These are phyloP conservation scores for Starmerella khaoyaiensis DNA, from an alignment of 805 yeast genomes.

Conservation along the genomic window DNA sequence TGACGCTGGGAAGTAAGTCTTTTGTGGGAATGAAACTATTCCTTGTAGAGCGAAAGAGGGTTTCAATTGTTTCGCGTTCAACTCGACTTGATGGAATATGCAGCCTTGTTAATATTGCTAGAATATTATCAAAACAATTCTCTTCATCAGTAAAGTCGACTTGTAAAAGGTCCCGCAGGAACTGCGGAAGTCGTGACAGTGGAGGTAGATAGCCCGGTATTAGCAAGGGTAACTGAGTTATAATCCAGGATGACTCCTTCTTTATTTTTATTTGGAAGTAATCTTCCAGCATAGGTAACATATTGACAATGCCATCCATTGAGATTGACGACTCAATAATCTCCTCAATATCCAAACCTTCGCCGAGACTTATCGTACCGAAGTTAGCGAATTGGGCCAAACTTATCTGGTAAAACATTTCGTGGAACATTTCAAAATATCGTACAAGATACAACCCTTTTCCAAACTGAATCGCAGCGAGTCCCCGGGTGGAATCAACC, in stretches of 20 bases:
- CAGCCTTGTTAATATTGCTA: slow-evolving; percentile 56
- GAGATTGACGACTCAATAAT: slow-evolving; percentile 25
- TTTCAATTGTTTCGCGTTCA: slow-evolving; percentile 21
- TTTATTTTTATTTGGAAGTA: slow-evolving; percentile 50
- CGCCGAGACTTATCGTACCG: slow-evolving; percentile 42
- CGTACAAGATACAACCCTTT: slow-evolving; percentile 67
- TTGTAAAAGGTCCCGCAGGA: slow-evolving; percentile 49
- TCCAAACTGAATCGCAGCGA: slow-evolving; percentile 76
- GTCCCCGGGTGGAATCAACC: slow-evolving; percentile 54
- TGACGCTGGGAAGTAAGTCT: slow-evolving; percentile 39
- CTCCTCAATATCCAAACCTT: slow-evolving; percentile 28
- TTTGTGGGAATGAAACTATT: slow-evolving; percentile 52
- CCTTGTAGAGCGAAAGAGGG: slow-evolving; percentile 54
- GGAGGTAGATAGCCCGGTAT: slow-evolving; percentile 52
- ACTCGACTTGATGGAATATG: slow-evolving; percentile 51
- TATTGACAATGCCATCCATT: slow-evolving; percentile 28
- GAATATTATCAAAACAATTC: slow-evolving; percentile 51
- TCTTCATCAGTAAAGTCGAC: slow-evolving; percentile 59
- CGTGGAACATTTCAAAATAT: slow-evolving; percentile 54
- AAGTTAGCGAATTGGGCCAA: slow-evolving; percentile 69
- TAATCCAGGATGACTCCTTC: slow-evolving; percentile 24
- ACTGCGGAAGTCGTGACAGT: slow-evolving; percentile 48
- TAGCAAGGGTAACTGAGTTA: slow-evolving; percentile 55
- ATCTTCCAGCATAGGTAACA: slow-evolving; percentile 70
- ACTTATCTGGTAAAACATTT: slow-evolving; percentile 71